Conservation (phyloP, 208 protist species). For the Strigomonas culicis region DNA sequence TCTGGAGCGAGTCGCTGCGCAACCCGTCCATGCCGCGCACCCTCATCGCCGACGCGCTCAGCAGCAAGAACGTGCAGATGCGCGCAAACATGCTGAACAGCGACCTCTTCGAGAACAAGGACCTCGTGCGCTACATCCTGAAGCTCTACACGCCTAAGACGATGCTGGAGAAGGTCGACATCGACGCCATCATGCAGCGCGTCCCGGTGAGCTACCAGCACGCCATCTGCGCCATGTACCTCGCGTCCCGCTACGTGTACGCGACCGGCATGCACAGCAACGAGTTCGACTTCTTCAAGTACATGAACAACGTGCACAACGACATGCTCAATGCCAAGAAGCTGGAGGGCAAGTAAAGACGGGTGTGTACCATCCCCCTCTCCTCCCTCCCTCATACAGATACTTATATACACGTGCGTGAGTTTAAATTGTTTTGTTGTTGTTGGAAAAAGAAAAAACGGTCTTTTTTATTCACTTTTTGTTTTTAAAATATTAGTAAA, state of each 20-base stretch:
- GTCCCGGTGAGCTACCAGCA: slow-evolving; percentile 92
- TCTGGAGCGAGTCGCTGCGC: slow-evolving; percentile 77
- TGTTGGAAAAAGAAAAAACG: background rate
- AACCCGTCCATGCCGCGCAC: slow-evolving; percentile 54
- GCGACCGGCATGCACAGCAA: slow-evolving; percentile 65
- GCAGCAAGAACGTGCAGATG: slow-evolving; percentile 89
- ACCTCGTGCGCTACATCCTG: slow-evolving; percentile 74
- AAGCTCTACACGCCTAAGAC: slow-evolving; percentile 69
- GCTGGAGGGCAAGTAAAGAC: slow-evolving; percentile 3
- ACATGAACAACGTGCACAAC: slow-evolving; percentile 67
- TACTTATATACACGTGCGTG: background rate
- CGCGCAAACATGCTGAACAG: slow-evolving; percentile 72
- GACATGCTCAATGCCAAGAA: slow-evolving; percentile 21
- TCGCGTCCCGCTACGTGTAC: slow-evolving; percentile 94
- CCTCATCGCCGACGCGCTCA: slow-evolving; percentile 80
- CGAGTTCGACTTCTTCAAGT: slow-evolving; percentile 91
- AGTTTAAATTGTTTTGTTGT: background rate
- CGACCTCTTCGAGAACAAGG: slow-evolving; percentile 78
- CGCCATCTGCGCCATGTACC: slow-evolving; percentile 92
- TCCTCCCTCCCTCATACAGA: background rate
- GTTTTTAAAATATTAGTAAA: background rate
- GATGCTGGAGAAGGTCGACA: slow-evolving; percentile 71
- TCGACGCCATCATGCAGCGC: slow-evolving; percentile 85
- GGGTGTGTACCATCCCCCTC: background rate
- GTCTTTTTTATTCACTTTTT: background rate